Base-by-base conservation (phyloP, 2,329 filamentous ascomycete genomes). In the Curvularia spicifera region DNA sequence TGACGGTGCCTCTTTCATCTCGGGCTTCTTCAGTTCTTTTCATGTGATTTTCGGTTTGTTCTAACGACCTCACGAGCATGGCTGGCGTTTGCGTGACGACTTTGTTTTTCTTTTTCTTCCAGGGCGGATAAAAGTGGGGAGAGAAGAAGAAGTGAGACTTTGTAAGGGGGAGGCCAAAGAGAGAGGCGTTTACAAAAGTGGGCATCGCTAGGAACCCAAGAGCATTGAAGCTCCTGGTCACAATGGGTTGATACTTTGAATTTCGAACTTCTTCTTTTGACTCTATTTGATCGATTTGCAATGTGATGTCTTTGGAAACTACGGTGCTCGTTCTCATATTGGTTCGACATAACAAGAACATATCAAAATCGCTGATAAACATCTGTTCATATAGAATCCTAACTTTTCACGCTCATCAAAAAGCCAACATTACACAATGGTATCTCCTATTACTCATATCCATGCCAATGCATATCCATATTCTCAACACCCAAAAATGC, bases 21-120 rank as follows among this genome's bases (percentile, higher is more conserved):
- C 8, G 33, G 33, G 33, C 33, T n/a, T 22, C 22, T 24, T 24
- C 22, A 24, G 22, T 24, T 18, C 4, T 29, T 37, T 22, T 29
- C n/a, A 29, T 37, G 9, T 31, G 13, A 37, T 43, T 28, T 44
- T 24, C 13, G 47, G 24, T 20, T 26, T 44, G 20, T 26, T 44
- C 18, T 52, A 13, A 52, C 50, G 50, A 44, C 29, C 35, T 45
- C 24, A 44, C 43, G 50, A 37, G 50, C 50, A 52, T 52, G 50
- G 40, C 35, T 44, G 50, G 50, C 50, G 50, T 52, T 52, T 44
- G 26, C 24, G 47, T 43, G n/a, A n/a, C 13, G 12, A 15, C 6
- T 12, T 43, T 31, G 9, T 31, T 31, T 3, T 28, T 28, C 18
- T 28, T 28, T 13, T 15, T 50, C 10, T 42, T 9, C 2, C 28